phyloP scores from a whole-genome alignment of 352 stramenopile species.

The Phytophthora tentaculata region DNA sequence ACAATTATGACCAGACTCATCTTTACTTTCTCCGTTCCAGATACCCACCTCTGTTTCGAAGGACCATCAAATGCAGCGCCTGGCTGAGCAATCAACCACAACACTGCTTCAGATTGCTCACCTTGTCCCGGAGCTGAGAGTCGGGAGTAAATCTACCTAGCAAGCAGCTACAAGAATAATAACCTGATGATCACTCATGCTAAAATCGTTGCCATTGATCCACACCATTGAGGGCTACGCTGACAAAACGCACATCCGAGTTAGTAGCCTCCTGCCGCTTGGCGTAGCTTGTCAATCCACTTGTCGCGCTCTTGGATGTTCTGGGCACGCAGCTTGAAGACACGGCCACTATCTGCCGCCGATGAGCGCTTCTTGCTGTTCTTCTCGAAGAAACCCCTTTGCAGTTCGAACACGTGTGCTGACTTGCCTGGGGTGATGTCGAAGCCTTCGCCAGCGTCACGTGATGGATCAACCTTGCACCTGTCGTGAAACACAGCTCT shows the following conservation, averaged over 20 bases:
- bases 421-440: conserved; percentile 78
- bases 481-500: conserved; percentile 24
- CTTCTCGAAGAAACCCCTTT: conserved; percentile 82
- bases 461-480: conserved; percentile 74
- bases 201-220: conserved; percentile 11
- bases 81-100: not conserved
- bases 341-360: conserved; percentile 67
- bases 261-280: conserved; percentile 56
- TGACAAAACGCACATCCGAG: not conserved
- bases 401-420: conserved; percentile 75
- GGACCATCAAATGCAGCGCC: conserved; percentile 1
- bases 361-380: conserved; percentile 82
- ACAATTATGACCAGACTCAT: not conserved
- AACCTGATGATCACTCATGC: conserved; percentile 5
- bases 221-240: conserved; percentile 5
- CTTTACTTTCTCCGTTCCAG: not conserved
- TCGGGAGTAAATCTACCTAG: conserved; percentile 1
- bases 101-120: conserved; percentile 8
- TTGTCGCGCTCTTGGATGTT: conserved; percentile 84
- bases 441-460: conserved; percentile 83
- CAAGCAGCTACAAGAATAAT: not conserved
- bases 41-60: conserved; percentile 1
- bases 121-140: conserved; percentile 5
- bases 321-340: conserved; percentile 86
- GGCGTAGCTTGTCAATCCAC: conserved; percentile 82